These are phyloP conservation scores for Mycena rebaudengoi DNA, from an alignment of 768 basidiomycete species.

Conservation along the genomic window DNA sequence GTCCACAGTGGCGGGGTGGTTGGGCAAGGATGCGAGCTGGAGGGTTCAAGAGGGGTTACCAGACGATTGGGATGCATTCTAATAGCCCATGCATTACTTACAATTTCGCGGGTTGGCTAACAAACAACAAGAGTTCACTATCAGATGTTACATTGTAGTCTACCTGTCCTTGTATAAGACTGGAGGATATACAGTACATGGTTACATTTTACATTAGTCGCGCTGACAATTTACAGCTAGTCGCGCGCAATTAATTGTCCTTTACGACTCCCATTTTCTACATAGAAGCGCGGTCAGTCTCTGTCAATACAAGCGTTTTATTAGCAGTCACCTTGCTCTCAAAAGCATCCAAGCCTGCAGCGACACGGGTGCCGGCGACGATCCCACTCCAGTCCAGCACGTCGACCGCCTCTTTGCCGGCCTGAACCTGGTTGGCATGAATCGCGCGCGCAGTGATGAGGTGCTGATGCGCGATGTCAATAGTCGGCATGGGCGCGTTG, in stretches of 20 bases:
- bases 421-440: conserved; percentile 57
- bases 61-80: conserved; percentile 44
- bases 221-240: conserved; percentile 2
- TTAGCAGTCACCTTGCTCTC: conserved; percentile 40
- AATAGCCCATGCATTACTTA: no score
- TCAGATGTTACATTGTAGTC: no score
- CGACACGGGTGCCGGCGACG: conserved; percentile 78
- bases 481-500: conserved; percentile 74
- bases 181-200: no score
- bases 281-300: no score
- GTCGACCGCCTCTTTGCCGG: conserved; percentile 57
- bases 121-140: no score
- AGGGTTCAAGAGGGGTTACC: conserved; percentile 71
- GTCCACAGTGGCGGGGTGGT: conserved; percentile 64
- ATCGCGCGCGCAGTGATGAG: conserved; percentile 82
- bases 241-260: conserved; percentile 16
- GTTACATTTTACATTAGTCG: background rate
- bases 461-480: conserved; percentile 80
- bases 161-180: no score
- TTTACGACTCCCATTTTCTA: conserved; percentile 17
- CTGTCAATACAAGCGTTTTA: no score
- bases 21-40: conserved; percentile 65
- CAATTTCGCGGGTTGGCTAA: no score
- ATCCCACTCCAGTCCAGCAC: conserved; percentile 85
- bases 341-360: conserved; percentile 69